phyloP scores from a whole-genome alignment of 2,329 filamentous ascomycete genomes.

The Paraconiothyrium brasiliense region DNA sequence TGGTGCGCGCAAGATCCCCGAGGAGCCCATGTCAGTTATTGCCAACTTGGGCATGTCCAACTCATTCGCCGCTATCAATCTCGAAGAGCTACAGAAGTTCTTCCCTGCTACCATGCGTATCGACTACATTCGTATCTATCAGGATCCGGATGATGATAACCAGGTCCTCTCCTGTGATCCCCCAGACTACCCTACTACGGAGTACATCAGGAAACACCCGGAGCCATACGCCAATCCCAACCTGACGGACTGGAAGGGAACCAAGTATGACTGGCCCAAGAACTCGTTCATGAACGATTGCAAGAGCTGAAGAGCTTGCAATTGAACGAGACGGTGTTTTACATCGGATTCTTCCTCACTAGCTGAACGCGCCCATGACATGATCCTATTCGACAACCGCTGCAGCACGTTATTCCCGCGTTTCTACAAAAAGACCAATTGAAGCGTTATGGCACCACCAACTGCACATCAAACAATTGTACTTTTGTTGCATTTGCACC shows the following conservation, averaged over 20 bases:
- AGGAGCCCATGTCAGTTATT: slow-evolving; percentile 73
- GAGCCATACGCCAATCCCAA: slow-evolving; percentile 71
- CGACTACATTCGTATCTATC: slow-evolving; percentile 77
- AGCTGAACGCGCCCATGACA: slow-evolving; percentile 37
- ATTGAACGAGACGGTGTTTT: neutral
- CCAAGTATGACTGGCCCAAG: slow-evolving; percentile 67
- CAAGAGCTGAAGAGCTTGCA: slow-evolving; percentile 30
- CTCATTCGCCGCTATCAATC: slow-evolving; percentile 70
- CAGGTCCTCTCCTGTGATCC: slow-evolving; percentile 73
- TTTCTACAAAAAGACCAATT: slow-evolving; percentile 23
- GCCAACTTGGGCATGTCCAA: slow-evolving; percentile 76
- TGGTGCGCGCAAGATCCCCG: slow-evolving; percentile 70
- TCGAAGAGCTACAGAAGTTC: slow-evolving; percentile 62
- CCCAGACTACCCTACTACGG: slow-evolving; percentile 70
- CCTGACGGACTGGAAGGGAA: slow-evolving; percentile 65
- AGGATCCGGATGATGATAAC: slow-evolving; percentile 66
- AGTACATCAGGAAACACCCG: slow-evolving; percentile 71
- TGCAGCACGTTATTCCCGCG: slow-evolving; percentile 44
- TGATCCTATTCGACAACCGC: slow-evolving; percentile 36
- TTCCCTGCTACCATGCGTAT: slow-evolving; percentile 73
- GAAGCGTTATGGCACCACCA: slow-evolving; percentile 19
- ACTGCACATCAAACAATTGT: slow-evolving; percentile 26
- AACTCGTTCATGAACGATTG: slow-evolving; percentile 70
- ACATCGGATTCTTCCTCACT: slow-evolving; percentile 22
- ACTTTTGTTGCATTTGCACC: slow-evolving; percentile 34